These are phyloP conservation scores for Cutaneotrichosporon cyanovorans DNA, from an alignment of 1,284 basidiomycete genomes.

Conservation along the genomic window DNA sequence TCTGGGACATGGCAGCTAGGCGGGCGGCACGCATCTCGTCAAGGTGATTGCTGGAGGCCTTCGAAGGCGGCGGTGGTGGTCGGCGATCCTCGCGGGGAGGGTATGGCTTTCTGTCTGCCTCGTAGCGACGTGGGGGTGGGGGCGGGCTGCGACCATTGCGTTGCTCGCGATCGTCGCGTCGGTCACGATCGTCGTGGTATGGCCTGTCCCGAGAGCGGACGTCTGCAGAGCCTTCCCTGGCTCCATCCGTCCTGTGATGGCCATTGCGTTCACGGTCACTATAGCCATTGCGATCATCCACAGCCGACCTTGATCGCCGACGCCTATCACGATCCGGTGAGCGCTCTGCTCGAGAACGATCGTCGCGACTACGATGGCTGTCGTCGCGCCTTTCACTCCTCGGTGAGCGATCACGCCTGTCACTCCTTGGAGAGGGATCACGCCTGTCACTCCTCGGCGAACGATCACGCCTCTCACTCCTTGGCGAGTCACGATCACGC, in stretches of 20 bases:
- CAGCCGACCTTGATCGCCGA: no score
- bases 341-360: no score
- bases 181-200: slow-evolving; percentile 25
- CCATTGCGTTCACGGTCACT: not conserved
- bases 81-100: not conserved
- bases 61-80: not conserved
- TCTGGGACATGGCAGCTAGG: slow-evolving; percentile 73
- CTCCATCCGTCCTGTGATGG: not conserved
- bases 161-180: slow-evolving; percentile 14
- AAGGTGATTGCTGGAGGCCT: slow-evolving; percentile 14
- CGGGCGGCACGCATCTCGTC: slow-evolving; percentile 66
- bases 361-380: slow-evolving; percentile 12
- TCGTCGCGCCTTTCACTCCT: no score
- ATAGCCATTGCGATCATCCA: no score
- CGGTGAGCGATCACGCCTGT: slow-evolving; percentile 6
- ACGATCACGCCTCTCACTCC: slow-evolving; percentile 8
- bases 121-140: slow-evolving; percentile 21
- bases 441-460: slow-evolving; percentile 5
- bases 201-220: not conserved
- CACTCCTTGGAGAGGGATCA: slow-evolving; percentile 7
- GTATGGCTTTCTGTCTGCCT: slow-evolving; percentile 15
- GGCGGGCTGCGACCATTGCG: no score
- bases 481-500: slow-evolving; percentile 7
- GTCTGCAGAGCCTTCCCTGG: not conserved
- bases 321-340: not conserved